These are phyloP conservation scores for Escallonia herrerae DNA, from an alignment of 129 eudicot genomes.

Conservation along the genomic window DNA sequence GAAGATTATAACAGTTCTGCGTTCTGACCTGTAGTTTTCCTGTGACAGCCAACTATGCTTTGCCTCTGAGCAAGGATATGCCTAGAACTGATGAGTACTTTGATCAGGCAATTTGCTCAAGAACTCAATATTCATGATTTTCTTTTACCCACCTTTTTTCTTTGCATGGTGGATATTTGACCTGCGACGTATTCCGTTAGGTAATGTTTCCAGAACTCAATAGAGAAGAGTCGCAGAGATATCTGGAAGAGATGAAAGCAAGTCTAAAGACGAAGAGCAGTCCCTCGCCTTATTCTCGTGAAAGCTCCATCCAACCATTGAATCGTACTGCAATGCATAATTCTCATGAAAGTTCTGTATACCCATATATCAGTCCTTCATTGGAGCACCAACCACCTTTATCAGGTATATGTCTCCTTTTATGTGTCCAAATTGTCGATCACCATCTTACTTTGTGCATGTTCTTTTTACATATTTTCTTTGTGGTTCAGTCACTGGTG, in stretches of 20 bases:
- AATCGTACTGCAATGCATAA: conserved; percentile 19
- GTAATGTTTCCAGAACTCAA: conserved; percentile 46
- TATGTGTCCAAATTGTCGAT: neutral
- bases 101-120: conserved; percentile 43
- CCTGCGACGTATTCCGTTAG: conserved; percentile 19
- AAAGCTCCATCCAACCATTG: conserved; percentile 18
- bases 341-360: conserved; percentile 16
- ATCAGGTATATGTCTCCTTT: conserved; percentile 25
- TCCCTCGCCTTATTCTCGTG: conserved; percentile 17
- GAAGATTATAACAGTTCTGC: too few relatives aligned
- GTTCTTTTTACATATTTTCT: neutral
- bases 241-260: conserved; percentile 55
- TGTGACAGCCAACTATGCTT: conserved; percentile 50
- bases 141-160: neutral
- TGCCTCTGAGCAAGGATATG: conserved; percentile 73
- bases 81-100: conserved; percentile 54
- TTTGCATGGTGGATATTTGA: neutral
- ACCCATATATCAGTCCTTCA: conserved; percentile 12
- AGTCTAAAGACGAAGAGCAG: conserved; percentile 11
- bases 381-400: conserved; percentile 19
- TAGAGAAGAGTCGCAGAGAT: conserved; percentile 38
- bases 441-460: neutral
- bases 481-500: conserved; percentile 19
- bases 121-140: neutral
- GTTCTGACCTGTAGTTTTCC: conserved; percentile 8